A percentile compares a stretch with the other conserved stretches of the same genome.
Evolutionary conservation across 116 monocot genomes (phyloP).

Genomic region (Phalaenopsis hybrid): DNA sequence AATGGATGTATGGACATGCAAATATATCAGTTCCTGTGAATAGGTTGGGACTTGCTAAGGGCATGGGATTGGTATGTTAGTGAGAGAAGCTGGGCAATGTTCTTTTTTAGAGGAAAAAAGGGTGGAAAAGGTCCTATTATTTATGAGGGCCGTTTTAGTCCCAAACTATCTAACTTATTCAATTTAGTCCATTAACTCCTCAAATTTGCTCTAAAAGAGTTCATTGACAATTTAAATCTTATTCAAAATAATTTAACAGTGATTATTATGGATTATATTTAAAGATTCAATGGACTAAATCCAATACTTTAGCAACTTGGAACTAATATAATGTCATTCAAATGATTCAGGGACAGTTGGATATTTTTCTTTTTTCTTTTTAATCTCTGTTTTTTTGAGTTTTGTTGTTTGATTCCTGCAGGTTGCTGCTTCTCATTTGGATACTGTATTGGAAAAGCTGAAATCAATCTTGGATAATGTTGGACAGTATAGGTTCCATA

Average conservation of each 20-base stretch:
- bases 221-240: too few species aligned
- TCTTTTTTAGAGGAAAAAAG: neutral
- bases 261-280: too few species aligned
- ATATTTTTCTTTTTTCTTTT: neutral
- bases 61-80: conserved; percentile 89
- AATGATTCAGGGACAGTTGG: too few species aligned
- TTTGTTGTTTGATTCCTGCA: conserved; percentile 16
- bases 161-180: too few species aligned
- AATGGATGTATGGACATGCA: conserved; percentile 83
- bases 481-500: conserved; percentile 60
- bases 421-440: conserved; percentile 94
- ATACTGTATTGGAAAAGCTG: conserved; percentile 82
- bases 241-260: too few species aligned
- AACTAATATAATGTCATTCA: too few species aligned
- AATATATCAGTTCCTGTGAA: conserved; percentile 75
- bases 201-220: too few species aligned
- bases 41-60: conserved; percentile 91
- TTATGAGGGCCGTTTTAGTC: too few species aligned
- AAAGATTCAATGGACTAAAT: too few species aligned
- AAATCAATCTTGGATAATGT: conserved; percentile 82
- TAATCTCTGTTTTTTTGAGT: neutral
- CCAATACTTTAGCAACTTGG: too few species aligned
- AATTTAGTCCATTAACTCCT: too few species aligned
- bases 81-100: neutral
- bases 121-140: too few species aligned